Evolutionary conservation across 225 moss, liverwort and hornwort genomes (phyloP), one percentile per base, ranked within the genome.

Genomic region (Physcomitrellopsis africana): DNA sequence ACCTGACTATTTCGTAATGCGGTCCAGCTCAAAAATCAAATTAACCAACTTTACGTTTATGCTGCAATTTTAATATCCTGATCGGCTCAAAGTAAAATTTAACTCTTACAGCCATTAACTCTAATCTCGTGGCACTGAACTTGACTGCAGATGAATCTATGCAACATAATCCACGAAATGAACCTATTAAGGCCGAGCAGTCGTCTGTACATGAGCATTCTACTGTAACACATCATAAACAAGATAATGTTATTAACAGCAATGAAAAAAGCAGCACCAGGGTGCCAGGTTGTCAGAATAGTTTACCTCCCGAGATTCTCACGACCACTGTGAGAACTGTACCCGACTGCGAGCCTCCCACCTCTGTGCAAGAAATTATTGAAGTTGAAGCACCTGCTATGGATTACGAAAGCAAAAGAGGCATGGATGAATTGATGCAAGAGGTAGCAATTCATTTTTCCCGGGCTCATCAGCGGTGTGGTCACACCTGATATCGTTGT

Each of bases 351-450:
- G 75, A 77, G 68, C 68, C 79, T 62, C 55, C 46, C 20, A 52
- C 53, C 11, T 71, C 68, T 44, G 14, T 64, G 32, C 84, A 74
- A 68, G 79, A 84, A 60, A 84, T 81, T 52, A 81, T 48, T 8
- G 84, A 87, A 74, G 63, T 66, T 45, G 59, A 70, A 74, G 63
- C 23, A 26, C 60, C 74, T 54, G 74, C 53, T 60, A 32, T 71
- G 75, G 73, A 43, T 41, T 62, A 70, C 20, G 60, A 77, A 70
- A 74, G 20, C 12, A 67, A 70, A 18, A 48, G 27, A 52, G 78
- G 27, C 57, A 76, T 87, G 17, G 65, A 82, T 67, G 72, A 82
- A 56, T 27, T 84, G 71, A 87, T 84, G 80, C 79, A 74, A 72
- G 84, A 87, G 87, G 87, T 87, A 68, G 20, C 24, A 16, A 8